These are phyloP conservation scores for Zizania latifolia DNA, from an alignment of 176 grass and related monocot species.

Conservation along the genomic window DNA sequence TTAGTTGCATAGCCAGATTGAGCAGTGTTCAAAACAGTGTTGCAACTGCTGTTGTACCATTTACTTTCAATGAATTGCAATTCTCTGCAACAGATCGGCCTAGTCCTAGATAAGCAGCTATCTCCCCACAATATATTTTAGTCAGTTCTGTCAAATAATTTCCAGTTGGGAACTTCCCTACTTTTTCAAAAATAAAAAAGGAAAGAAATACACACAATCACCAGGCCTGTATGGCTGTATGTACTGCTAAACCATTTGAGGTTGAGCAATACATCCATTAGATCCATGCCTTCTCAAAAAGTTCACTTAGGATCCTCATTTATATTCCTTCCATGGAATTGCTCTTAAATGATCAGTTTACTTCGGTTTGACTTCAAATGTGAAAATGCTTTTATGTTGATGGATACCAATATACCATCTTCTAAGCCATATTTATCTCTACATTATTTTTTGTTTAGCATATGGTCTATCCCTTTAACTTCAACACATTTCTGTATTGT, in stretches of 20 bases:
- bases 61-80: neutral
- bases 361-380: no score
- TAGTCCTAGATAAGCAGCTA: no score
- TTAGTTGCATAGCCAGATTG: neutral
- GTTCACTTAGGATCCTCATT: neutral
- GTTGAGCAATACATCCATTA: neutral
- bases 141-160: no score
- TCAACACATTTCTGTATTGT: slow-evolving; percentile 30
- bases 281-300: neutral
- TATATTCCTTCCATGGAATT: no score
- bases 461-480: slow-evolving; percentile 19
- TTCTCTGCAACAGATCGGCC: no score
- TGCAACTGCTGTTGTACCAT: neutral
- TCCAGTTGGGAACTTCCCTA: no score
- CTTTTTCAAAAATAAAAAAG: no score
- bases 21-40: neutral
- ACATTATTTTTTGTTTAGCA: neutral
- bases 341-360: no score
- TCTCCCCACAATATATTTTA: no score
- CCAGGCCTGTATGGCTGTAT: neutral
- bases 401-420: neutral
- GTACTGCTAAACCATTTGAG: neutral
- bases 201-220: neutral
- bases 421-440: neutral
- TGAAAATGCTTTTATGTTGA: neutral